A percentile compares a stretch with the other conserved stretches of the same genome.
phyloP scores from a whole-genome alignment of 2,329 filamentous ascomycete species.

The Dothidotthia symphoricarpi region DNA sequence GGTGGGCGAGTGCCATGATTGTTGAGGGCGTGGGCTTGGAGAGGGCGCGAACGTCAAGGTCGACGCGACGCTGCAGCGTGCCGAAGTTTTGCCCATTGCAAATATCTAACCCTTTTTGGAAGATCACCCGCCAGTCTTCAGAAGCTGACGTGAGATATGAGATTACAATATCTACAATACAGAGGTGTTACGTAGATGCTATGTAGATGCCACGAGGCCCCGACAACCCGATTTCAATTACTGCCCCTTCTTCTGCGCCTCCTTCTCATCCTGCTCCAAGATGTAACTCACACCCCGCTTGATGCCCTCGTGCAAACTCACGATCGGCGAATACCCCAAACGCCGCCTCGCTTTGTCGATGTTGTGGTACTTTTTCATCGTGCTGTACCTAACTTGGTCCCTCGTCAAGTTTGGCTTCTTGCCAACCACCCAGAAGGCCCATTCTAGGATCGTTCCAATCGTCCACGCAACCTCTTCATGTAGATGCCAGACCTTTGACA shows the following conservation, averaged over 20 bases:
- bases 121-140: no score
- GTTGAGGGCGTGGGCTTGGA: conserved; percentile 12
- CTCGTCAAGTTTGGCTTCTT: conserved; percentile 48
- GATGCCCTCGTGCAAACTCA: conserved; percentile 64
- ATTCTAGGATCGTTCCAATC: conserved; percentile 47
- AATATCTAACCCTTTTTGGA: no score
- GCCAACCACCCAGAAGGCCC: conserved; percentile 47
- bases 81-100: no score
- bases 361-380: conserved; percentile 75
- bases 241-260: conserved; percentile 38
- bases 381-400: conserved; percentile 60
- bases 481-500: conserved; percentile 46
- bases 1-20: conserved; percentile 28
- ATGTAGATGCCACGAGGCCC: not conserved
- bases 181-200: not conserved
- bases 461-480: conserved; percentile 43
- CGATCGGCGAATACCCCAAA: conserved; percentile 67
- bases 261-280: conserved; percentile 32
- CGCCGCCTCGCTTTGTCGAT: conserved; percentile 71
- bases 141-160: conserved; percentile 3
- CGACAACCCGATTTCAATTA: conserved; percentile 7
- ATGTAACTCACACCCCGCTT: conserved; percentile 47
- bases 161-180: conserved; percentile 12
- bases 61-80: not conserved
- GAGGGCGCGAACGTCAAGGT: conserved; percentile 6